Conservation (phyloP, 1,139 yeast genomes). For the Debaryomyces sp. region DNA sequence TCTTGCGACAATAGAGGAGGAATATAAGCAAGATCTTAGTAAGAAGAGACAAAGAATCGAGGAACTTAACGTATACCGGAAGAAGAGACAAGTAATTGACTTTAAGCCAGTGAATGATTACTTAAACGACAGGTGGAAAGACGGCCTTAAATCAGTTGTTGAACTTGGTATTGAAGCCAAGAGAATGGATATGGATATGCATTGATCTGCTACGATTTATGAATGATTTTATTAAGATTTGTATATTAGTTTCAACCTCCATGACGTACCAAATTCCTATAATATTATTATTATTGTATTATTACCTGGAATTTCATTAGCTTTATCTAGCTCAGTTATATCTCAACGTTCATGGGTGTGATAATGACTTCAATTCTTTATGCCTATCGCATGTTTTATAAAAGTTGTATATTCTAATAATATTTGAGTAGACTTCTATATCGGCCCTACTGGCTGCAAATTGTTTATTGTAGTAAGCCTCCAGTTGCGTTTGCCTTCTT, state of each 20-base stretch:
- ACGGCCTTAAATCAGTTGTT: conserved; percentile 39
- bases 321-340: background rate
- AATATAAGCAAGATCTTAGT: conserved; percentile 18
- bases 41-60: conserved; percentile 35
- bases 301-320: background rate
- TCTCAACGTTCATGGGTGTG: background rate
- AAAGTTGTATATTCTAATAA: background rate
- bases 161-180: conserved; percentile 37
- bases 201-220: background rate
- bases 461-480: background rate
- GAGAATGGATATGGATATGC: conserved; percentile 19
- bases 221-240: background rate
- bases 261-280: background rate
- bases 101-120: conserved; percentile 39
- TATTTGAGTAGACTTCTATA: background rate
- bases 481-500: conserved; percentile 11
- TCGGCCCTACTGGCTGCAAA: too few relatives aligned
- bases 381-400: background rate
- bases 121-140: conserved; percentile 40
- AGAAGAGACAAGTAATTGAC: conserved; percentile 36
- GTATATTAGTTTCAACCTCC: background rate
- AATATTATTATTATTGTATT: background rate
- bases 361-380: background rate
- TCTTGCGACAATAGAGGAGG: conserved; percentile 20
- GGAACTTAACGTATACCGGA: conserved; percentile 31